Base-by-base conservation (phyloP, 345 rosid genomes). In the Aquilaria yunnanensis region DNA sequence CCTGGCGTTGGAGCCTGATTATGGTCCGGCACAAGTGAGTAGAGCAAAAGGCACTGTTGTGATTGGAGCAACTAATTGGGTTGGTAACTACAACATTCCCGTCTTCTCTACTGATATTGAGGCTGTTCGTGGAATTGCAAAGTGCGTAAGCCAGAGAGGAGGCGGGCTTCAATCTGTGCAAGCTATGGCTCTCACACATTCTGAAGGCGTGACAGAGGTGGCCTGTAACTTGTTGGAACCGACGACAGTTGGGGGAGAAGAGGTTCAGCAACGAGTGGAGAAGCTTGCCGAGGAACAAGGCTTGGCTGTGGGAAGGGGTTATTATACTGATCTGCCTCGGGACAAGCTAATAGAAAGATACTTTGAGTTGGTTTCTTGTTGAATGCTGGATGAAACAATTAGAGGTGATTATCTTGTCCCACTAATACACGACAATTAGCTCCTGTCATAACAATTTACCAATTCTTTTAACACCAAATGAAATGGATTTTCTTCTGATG, bases 181-280 rank as follows among this genome's bases (percentile, higher is more conserved):
- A 78, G 89, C 96, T 57, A 90, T 93, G 98, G 97, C 92, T 37
- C 87, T 93, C 52, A 77, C 77, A 58, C 90, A 88, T 33, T 80
- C 80, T 46, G 80, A 80, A 61, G 80, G 75, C 50, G 71, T 83
- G 16, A 86, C 71, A 45, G 98, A 90, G 75, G 96, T 93, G 16
- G 98, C 96, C 1, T 90, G 96, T 75, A 90, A 90, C 75, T 69
- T 93, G 81, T 68, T 90, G 82, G 84, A 88, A 49, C 92, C 98
- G n/a, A 67, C 71, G 51, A 71, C 77, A 52, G 90, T 85, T 3
- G 87, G 96, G 65, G 92, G 90, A 59, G 87, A 77, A 2, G 72
- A 72, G 60, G 92, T 93, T 74, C 97, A 93, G 73, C 70, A 58
- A 33, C 72, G 85, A 77, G 86, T 93, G 37, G 92, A 90, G 73